Evolutionary conservation across 2,329 filamentous ascomycete species (phyloP).

Genomic region (Dactylellina drechsleri): DNA sequence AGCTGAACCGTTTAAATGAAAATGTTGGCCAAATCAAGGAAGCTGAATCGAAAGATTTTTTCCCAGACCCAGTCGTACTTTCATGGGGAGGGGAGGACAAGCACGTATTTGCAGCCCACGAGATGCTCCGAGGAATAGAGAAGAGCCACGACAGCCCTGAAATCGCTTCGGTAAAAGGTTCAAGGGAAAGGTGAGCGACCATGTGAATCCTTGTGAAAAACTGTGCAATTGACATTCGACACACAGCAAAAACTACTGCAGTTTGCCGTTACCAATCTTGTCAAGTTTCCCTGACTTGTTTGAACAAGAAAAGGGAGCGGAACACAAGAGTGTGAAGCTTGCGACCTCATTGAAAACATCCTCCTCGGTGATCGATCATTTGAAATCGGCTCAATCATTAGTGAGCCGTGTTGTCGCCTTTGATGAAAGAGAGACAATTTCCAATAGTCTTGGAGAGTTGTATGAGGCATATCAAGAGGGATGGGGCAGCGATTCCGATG

Average conservation of each 20-base stretch:
- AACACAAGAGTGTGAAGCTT: conserved; percentile 63
- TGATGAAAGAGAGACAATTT: conserved; percentile 85
- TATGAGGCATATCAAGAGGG: conserved; percentile 89
- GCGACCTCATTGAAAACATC: conserved; percentile 76
- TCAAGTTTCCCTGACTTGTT: conserved; percentile 87
- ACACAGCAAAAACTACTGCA: conserved; percentile 57
- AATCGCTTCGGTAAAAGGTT: conserved; percentile 21
- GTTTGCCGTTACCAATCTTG: conserved; percentile 77
- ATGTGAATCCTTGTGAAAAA: conserved; percentile 21
- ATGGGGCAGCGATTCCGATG: conserved; percentile 81
- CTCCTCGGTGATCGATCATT: conserved; percentile 74
- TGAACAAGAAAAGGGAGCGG: conserved; percentile 62
- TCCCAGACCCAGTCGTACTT: conserved; percentile 35
- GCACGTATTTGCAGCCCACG: conserved; percentile 45
- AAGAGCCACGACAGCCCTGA: conserved; percentile 37
- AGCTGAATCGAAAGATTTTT: conserved; percentile 21
- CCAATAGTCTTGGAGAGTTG: conserved; percentile 81
- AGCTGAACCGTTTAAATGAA: conserved; percentile 25
- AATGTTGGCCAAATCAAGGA: conserved; percentile 29
- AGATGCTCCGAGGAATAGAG: conserved; percentile 45
- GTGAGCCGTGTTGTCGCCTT: conserved; percentile 72
- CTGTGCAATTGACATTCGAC: conserved; percentile 22
- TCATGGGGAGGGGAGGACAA: conserved; percentile 49
- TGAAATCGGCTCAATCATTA: conserved; percentile 74
- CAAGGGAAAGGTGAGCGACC: conserved; percentile 47